Evolutionary conservation across 768 basidiomycete genomes (phyloP).

Genomic region (Kwoniella botswanensis): DNA sequence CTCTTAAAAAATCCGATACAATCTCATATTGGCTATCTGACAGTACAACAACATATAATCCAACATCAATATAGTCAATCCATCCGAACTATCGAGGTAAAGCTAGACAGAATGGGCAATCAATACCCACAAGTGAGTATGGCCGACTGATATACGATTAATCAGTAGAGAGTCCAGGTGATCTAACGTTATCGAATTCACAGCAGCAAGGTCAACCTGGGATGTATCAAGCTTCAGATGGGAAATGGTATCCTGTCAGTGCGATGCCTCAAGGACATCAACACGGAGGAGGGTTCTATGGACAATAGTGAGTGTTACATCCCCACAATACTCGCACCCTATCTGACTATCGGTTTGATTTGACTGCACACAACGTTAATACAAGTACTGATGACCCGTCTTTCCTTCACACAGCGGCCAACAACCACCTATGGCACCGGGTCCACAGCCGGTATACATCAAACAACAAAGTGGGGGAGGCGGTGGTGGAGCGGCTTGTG

Average conservation of each 20-base stretch:
- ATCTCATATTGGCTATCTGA: too few relatives aligned
- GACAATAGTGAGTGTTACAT: constrained; percentile 6
- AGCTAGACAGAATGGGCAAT: constrained; percentile 16
- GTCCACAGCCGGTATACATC: constrained; percentile 21
- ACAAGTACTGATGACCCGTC: neutral
- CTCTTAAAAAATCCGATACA: too few relatives aligned
- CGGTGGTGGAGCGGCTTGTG: constrained; percentile 3
- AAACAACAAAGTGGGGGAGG: constrained; percentile 6
- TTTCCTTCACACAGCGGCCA: constrained; percentile 10
- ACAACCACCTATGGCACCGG: constrained; percentile 26
- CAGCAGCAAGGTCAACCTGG: constrained; percentile 12
- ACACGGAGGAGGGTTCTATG: constrained; percentile 5
- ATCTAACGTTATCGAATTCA: neutral
- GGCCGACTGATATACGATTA: neutral
- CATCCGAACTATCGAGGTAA: neutral
- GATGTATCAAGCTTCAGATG: constrained; percentile 46
- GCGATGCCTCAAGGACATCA: constrained; percentile 22
- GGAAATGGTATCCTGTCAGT: constrained; percentile 42
- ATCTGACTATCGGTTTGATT: neutral
- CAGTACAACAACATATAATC: too few relatives aligned
- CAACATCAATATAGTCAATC: neutral
- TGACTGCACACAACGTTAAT: neutral
- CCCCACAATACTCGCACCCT: neutral
- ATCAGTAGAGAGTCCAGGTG: too few relatives aligned
- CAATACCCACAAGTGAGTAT: constrained; percentile 16